Conservation (phyloP, 1,284 basidiomycete genomes). For the Athelia sp. region DNA sequence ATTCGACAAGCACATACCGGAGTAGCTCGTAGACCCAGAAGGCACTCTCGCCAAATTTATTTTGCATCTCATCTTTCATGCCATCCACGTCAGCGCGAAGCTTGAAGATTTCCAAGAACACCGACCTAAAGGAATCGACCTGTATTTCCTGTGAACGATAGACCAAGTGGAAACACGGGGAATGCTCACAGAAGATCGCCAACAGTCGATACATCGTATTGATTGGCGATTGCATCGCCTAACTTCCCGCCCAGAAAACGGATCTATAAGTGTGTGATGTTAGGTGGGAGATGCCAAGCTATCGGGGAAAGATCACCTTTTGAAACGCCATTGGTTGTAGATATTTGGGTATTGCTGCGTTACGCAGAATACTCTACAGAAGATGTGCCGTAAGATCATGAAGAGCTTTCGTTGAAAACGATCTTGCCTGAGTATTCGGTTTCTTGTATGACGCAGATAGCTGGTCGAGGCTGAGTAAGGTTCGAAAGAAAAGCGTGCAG, state of each 20-base stretch:
- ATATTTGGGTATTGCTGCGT: slow-evolving; percentile 79
- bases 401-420: slow-evolving; percentile 1
- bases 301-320: slow-evolving; percentile 47
- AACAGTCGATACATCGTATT: slow-evolving; percentile 87
- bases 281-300: neutral
- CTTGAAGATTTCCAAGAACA: neutral
- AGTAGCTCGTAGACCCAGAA: slow-evolving; percentile 90
- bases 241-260: slow-evolving; percentile 95
- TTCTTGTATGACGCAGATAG: slow-evolving; percentile 88
- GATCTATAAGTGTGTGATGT: slow-evolving; percentile 56
- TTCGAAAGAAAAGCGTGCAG: neutral
- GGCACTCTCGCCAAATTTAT: slow-evolving; percentile 77
- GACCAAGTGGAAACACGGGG: neutral
- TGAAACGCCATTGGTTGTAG: slow-evolving; percentile 81
- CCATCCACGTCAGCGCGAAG: neutral
- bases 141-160: slow-evolving; percentile 17
- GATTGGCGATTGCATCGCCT: slow-evolving; percentile 80
- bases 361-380: slow-evolving; percentile 73
- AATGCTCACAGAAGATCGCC: slow-evolving; percentile 81
- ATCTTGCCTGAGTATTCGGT: slow-evolving; percentile 71
- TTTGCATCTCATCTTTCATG: slow-evolving; percentile 72
- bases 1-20: slow-evolving; percentile 33
- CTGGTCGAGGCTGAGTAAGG: slow-evolving; percentile 30
- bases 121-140: slow-evolving; percentile 43
- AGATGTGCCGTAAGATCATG: neutral